Evolutionary conservation across 108 stramenopile species (phyloP), one percentile per base, ranked within the genome.

Genomic region (Schizochytrium sp.): DNA sequence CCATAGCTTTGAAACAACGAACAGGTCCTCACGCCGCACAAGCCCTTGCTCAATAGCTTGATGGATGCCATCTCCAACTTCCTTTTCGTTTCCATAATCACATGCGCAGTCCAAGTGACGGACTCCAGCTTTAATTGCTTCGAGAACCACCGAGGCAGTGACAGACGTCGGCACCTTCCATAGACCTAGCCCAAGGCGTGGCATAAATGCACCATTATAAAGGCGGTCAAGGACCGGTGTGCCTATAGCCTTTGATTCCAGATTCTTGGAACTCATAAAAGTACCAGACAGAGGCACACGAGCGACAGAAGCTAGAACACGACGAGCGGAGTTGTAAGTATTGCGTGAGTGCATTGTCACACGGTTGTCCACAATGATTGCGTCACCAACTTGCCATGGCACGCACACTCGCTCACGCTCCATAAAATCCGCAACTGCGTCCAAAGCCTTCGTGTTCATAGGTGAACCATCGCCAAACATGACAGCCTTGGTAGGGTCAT

Each of bases 51-150:
- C 45, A 10, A 97, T 95, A 19, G 96, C 97, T 55, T 92, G 91
- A 3, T 90, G 87, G 58, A 97, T 98, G 38, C 96, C 98, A 90
- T 93, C 88, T 8, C 98, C 98, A 17, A 96, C 96, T 89, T 95
- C 92, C 50, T 88, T 89, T 91, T 98, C 98, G 91, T 97, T 98
- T 0, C 96, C 98, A 91, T 98, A 98, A 89, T 98, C 98, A 91
- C 96, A 97, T 56, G 98, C 98, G 88, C 95, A 96, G 90, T 98
- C 97, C 53, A 98, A 90, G 8, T 97, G 96, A 72, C 97, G 94
- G 69, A 95, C 96, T 72, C 97, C 97, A 56, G 90, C 89, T 46
- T 89, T 56, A 61, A 98, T 97, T 0, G 97, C 97, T 46, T 95
- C 72, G 89, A 41, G 1, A n/a, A 89, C 89, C 17, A 46, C 10